Base-by-base conservation (phyloP, 352 stramenopile genomes). In the Thalassiosira pacifica region DNA sequence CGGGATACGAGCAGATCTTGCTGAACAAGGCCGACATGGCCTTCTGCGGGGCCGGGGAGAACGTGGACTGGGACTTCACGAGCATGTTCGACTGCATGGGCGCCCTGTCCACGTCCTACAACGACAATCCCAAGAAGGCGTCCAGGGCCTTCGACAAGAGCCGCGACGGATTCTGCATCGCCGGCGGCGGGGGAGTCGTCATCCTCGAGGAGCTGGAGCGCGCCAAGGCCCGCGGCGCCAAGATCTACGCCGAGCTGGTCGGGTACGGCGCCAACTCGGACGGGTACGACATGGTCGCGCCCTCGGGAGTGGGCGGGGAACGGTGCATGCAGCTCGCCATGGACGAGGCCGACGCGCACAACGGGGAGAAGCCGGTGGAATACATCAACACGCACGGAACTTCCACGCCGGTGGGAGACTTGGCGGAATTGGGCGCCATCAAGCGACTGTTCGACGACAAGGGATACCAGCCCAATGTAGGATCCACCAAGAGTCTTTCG, bases 321-420 rank as follows among this genome's bases (percentile, higher is more conserved):
- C 68, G 80, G 19, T 98, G 96, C 66, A 99, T 99, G 97, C 67
- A 97, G 67, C 87, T 97, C 27, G 97, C 97, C 13, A 93, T 99
- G 66, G 86, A 78, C 0, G 96, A 98, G 80, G 93, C 93, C 31
- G 72, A 86, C 11, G 26, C 45, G 26, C 85, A 93, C 74, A 78
- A 64, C 4, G 92, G 84, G 22, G 85, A 94, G 60, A 95, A 96
- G 29, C 94, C 98, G 59, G 95, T 99, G 26, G 97, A 97, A 31
- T 99, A 99, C 88, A 98, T 99, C 78, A 99, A 99, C 74, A 98
- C 97, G 8, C 98, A 99, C 78, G 98, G 97, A 60, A 99, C 98
- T 24, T 98, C 96, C 45, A 99, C 98, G 1, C 98, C 97, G 0
- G 95, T 98, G 0, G 98, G 98, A 5, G 98, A 99, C 89, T 90